Base-by-base conservation (phyloP, 2,329 filamentous ascomycete genomes). In the Exserohilum rostratum region DNA sequence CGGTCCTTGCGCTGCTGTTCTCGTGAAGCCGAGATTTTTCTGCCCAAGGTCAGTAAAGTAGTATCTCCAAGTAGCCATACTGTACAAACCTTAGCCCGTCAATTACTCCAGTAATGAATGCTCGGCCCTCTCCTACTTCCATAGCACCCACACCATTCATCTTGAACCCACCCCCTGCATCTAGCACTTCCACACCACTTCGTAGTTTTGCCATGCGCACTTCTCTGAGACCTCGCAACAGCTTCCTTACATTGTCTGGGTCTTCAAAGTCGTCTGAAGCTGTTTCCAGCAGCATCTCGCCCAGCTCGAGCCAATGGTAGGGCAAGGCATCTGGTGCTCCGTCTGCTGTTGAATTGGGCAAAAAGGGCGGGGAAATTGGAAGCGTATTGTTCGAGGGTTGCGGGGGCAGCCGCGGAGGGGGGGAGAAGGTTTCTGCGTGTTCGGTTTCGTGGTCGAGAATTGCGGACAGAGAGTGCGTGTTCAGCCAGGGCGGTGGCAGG, bases 231-330 rank as follows among this genome's bases (percentile, higher is more conserved):
- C 96, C 93, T 48, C 93, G 81, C 57, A 97, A 73, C 55, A 96
- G 73, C 22, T 89, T 84, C 6, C 93, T 82, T 6, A 96, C 87
- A 62, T 87, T 85, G 62, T 92, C 88, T 2, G 90, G 83, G 22
- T 89, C 81, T 31, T 85, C 83, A 45, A 98, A 84, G 73, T 97
- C 93, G 74, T 97, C 93, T 22, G 85, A 83, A 3, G 93, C 93
- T 50, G 91, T 89, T 42, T 93, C 89, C 2, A 99, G 84, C 40
- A 99, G 80, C 72, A 96, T 87, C 76, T 96, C 92, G 15, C 90
- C 88, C 7, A 98, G 79, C 77, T 98, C 95, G 37, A 96, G 84
- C 93, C 93, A 99, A 78, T 98, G 93, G 72, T 96, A 98, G 0
- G 95, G 95, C 29, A 99, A 80, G 12, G 87, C 85, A 35, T 87